Base-by-base conservation (phyloP, 164 flowering plant species). In the Magnolia kwangsiensis region DNA sequence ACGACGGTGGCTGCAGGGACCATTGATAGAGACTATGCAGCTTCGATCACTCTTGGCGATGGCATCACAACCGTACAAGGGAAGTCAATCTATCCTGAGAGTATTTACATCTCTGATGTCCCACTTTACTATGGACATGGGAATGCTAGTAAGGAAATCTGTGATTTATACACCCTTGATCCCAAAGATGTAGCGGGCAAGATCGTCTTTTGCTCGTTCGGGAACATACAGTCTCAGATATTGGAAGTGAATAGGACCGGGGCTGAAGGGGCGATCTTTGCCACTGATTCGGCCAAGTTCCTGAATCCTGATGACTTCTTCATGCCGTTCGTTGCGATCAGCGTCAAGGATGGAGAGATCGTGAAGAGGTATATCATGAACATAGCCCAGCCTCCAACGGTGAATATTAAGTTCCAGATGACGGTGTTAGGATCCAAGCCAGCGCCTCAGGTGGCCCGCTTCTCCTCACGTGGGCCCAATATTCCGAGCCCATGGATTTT, bases 381-480 rank as follows among this genome's bases (percentile, higher is more conserved):
- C 1, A 6, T 80, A 3, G 6, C 19, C 9, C 18, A 78, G 51
- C 64, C 74, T 1, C 37, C 80, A 27, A 74, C 71, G 0, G 82
- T 79, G 19, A 73, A 70, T 27, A 72, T 84, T n/a, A 76, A 72
- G 75, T 83, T 83, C 74, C 79, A 70, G 29, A 63, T 69, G 2
- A 83, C 88, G 16, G 3, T 59, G 4, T 45, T 82, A 55, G 84
- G 86, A 16, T 65, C 75, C 0, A 82, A 78, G 63, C 85, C 85
- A 45, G 83, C 84, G 3, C 86, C 88, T 1, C 81, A 82, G 27
- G 86, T 83, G 67, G 86, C 84, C 0, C 7, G 24, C 1, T 85
- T 85, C 76, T 83, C 87, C 0, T 85, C 86, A 0, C 71, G 84
- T 58, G 87, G 87, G 5, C 87, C 86, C 0, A 70, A 69, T 29